Evolutionary conservation across 176 grass and related monocot genomes (phyloP).

Genomic region (Cymbopogon citratus): DNA sequence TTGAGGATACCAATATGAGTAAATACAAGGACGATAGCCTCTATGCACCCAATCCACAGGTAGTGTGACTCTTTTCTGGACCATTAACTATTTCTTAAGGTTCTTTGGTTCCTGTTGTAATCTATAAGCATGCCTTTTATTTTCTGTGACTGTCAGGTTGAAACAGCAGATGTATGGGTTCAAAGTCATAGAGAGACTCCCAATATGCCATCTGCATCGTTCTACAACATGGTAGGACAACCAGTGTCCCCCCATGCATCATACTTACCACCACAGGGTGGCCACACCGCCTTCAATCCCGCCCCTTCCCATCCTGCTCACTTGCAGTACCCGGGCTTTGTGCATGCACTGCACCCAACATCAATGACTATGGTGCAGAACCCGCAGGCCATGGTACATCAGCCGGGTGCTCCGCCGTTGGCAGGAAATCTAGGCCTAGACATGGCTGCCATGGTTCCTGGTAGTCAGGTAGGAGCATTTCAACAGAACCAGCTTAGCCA

Average conservation of each 20-base stretch:
- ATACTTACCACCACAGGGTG: constrained; percentile 43
- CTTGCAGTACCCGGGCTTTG: constrained; percentile 43
- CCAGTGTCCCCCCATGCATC: constrained; percentile 42
- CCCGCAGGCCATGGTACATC: constrained; percentile 56
- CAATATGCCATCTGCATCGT: constrained; percentile 33
- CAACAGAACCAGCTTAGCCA: constrained; percentile 57
- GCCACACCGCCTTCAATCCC: constrained; percentile 47
- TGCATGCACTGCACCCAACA: constrained; percentile 30
- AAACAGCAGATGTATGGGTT: constrained; percentile 50
- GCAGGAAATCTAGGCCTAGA: constrained; percentile 52
- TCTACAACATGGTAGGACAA: constrained; percentile 55
- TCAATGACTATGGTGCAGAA: constrained; percentile 46
- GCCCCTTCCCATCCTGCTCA: constrained; percentile 42
- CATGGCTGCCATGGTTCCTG: constrained; percentile 39
- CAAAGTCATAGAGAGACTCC: constrained; percentile 44
- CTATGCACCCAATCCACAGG: constrained; percentile 44
- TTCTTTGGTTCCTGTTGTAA: not conserved
- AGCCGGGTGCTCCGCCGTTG: constrained; percentile 13
- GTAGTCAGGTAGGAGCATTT: constrained; percentile 56
- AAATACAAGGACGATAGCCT: constrained; percentile 58
- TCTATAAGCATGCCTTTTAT: not conserved
- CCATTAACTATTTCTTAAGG: not conserved
- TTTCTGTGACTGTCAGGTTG: constrained; percentile 24
- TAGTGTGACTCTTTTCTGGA: not conserved
- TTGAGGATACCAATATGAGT: constrained; percentile 39